phyloP scores from a whole-genome alignment of 352 stramenopile species.

The Phytophthora litchii region DNA sequence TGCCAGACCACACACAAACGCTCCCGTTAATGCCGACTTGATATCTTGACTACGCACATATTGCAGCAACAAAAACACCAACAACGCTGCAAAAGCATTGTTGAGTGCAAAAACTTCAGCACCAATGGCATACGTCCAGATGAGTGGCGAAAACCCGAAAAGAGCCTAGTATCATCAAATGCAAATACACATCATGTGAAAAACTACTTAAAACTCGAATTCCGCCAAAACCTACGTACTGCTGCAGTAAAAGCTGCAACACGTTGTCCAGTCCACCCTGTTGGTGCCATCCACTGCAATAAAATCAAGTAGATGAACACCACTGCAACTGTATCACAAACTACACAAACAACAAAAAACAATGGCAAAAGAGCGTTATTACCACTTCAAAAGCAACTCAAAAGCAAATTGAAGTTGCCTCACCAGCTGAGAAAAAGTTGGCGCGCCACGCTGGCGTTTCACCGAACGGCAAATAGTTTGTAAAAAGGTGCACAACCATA shows the following conservation, averaged over 20 bases:
- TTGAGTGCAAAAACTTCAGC: conserved; percentile 98
- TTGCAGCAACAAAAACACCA: conserved; percentile 73
- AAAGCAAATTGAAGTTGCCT: neutral
- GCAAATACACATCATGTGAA: neutral
- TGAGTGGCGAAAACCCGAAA: conserved; percentile 93
- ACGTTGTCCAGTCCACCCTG: conserved; percentile 22
- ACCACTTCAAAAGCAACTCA: no score
- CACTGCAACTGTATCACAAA: conserved; percentile 57
- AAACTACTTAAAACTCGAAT: neutral
- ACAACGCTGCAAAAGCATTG: conserved; percentile 88
- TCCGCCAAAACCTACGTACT: conserved; percentile 31
- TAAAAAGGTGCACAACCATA: conserved; percentile 83
- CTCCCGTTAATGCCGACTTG: conserved; percentile 53
- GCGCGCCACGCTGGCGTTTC: conserved; percentile 77
- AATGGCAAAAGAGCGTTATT: neutral
- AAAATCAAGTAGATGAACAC: conserved; percentile 64
- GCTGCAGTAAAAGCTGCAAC: conserved; percentile 56
- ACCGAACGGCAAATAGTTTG: conserved; percentile 33
- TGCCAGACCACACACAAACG: conserved; percentile 91
- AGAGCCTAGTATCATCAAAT: conserved; percentile 44
- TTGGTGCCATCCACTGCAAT: conserved; percentile 50
- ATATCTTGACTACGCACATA: conserved; percentile 43
- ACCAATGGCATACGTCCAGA: conserved; percentile 94
- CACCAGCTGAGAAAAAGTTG: conserved; percentile 90
- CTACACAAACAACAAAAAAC: conserved; percentile 25